phyloP scores from a whole-genome alignment of 371 early-diverging fungal species.

The Actinomortierella ambigua region DNA sequence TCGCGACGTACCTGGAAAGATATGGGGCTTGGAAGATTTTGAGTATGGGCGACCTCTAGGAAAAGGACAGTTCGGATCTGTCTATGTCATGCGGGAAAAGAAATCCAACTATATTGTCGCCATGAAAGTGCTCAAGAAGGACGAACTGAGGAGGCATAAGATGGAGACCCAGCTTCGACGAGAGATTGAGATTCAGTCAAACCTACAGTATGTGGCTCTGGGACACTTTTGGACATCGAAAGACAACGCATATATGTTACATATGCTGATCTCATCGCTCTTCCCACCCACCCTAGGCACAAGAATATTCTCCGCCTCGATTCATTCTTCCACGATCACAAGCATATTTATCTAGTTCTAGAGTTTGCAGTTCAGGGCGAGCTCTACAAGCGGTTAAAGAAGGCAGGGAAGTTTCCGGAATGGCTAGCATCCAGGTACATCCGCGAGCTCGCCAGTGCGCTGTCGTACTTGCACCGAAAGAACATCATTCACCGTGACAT shows the following conservation, averaged over 20 bases:
- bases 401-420: constrained; percentile 76
- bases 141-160: constrained; percentile 73
- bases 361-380: constrained; percentile 98
- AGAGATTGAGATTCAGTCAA: constrained; percentile 98
- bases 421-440: constrained; percentile 86
- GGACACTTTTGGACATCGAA: constrained; percentile 1
- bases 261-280: background rate
- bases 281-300: constrained; percentile 61
- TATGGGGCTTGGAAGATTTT: constrained; percentile 94
- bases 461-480: constrained; percentile 91
- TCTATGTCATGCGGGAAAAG: constrained; percentile 95
- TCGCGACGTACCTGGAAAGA: constrained; percentile 12
- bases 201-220: constrained; percentile 73
- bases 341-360: constrained; percentile 91
- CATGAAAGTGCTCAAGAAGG: constrained; percentile 92
- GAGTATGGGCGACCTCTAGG: constrained; percentile 95
- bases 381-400: constrained; percentile 82
- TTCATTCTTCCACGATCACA: constrained; percentile 97
- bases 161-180: constrained; percentile 90
- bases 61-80: constrained; percentile 97
- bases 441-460: constrained; percentile 85
- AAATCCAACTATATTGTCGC: constrained; percentile 86
- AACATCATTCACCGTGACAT: constrained; percentile 97
- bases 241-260: background rate
- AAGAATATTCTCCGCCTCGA: constrained; percentile 93